Evolutionary conservation across 768 basidiomycete species (phyloP), one percentile per base, ranked within the genome.

Genomic region (Kondoa malvinella): DNA sequence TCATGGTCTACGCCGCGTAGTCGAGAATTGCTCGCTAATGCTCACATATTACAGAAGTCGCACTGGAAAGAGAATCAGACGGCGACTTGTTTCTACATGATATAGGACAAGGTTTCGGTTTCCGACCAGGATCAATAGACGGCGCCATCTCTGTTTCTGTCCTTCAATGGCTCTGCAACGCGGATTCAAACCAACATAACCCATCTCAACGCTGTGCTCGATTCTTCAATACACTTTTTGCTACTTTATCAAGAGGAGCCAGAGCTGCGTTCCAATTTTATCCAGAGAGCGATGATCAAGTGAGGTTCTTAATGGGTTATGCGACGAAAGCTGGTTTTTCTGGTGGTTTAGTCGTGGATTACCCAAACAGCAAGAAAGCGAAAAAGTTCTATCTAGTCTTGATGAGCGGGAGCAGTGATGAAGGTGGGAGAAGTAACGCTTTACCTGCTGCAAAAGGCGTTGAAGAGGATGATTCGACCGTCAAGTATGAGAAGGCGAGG

Each of bases 111-210:
- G 95, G 95, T 0, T 88, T 97, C 74, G 92, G 92, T 4, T 99
- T 95, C 77, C 83, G 95, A 56, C 89, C 95, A 67, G 95, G 94
- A 69, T 87, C 88, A 70, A 97, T 99, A 76, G 95, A 99, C 76
- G 95, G 94, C 56, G 92, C 90, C 3, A 97, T 99, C 75, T 97
- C 94, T 75, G 88, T 99, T 74, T 99, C 95, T 29, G 94, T 96
- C n/a, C 80, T 99, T 3, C 95, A 99, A 79, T 99, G 95, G 95
- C 81, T 99, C 1, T 82, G 96, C 68, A 99, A 96, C 77, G 92
- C 94, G 29, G 95, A 97, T 77, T 88, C 91, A 31, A 86, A 90
- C 3, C 86, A 75, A 1, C 78, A 80, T 70, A 78, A 78, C 8
- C 80, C 80, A 12, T 73, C 77, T 1, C 76, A 77, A 67, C 75